Evolutionary conservation across 2,329 filamentous ascomycete species (phyloP).

Genomic region (Cytospora paraplurivora): DNA sequence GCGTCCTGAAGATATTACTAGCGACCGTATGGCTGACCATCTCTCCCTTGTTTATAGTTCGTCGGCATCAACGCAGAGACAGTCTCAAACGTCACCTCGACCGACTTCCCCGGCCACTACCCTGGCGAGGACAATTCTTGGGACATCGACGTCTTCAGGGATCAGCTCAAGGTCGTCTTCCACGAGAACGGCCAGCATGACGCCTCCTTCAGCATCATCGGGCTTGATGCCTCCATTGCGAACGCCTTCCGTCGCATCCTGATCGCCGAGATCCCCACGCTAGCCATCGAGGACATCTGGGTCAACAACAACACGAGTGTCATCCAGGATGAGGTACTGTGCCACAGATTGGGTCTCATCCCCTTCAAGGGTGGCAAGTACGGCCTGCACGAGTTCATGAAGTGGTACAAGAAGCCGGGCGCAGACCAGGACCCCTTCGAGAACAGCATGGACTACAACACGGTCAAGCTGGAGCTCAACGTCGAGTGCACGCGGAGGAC

Average conservation of each 20-base stretch:
- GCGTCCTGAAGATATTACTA: neutral
- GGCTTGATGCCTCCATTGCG: slow-evolving; percentile 87
- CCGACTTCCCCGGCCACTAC: slow-evolving; percentile 89
- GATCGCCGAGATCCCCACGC: slow-evolving; percentile 88
- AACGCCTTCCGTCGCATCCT: slow-evolving; percentile 98
- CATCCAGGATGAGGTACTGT: slow-evolving; percentile 95
- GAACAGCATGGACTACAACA: slow-evolving; percentile 78
- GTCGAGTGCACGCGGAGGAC: slow-evolving; percentile 79
- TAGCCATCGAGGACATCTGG: slow-evolving; percentile 93
- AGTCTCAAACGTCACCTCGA: slow-evolving; percentile 84
- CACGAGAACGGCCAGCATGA: slow-evolving; percentile 80
- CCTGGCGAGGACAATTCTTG: slow-evolving; percentile 73
- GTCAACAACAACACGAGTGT: slow-evolving; percentile 97
- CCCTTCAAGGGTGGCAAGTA: slow-evolving; percentile 80
- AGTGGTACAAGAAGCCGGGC: slow-evolving; percentile 74
- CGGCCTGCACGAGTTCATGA: slow-evolving; percentile 75
- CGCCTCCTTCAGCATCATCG: slow-evolving; percentile 86
- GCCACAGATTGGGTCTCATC: slow-evolving; percentile 85
- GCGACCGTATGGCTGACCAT: slow-evolving; percentile 5
- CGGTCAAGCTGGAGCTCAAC: slow-evolving; percentile 75
- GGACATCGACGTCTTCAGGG: slow-evolving; percentile 49
- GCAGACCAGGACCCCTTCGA: slow-evolving; percentile 63
- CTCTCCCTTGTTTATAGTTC: slow-evolving; percentile 55
- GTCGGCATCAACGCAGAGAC: slow-evolving; percentile 89
- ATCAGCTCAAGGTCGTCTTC: slow-evolving; percentile 63